Percentiles rank a stretch among this genome's conserved stretches.
Conservation (phyloP, 1,139 yeast species). For the Suhomyces taliae region DNA sequence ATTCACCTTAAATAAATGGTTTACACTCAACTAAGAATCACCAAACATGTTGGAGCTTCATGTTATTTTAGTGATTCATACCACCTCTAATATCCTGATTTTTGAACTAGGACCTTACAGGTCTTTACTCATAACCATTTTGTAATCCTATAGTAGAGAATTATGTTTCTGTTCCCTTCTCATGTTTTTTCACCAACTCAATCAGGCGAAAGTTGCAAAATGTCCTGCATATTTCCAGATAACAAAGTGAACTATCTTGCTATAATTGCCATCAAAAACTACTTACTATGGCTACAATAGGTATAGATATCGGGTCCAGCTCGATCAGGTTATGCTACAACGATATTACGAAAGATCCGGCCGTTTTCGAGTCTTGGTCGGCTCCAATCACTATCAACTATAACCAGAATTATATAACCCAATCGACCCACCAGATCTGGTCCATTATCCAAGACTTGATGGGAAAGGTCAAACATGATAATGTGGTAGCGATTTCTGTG, state of each 20-base stretch:
- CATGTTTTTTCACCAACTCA: background rate
- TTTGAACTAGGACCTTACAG: no score
- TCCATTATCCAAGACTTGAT: slow-evolving; percentile 6
- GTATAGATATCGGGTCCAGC: slow-evolving; percentile 58
- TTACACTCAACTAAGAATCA: no score
- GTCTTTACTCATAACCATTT: no score
- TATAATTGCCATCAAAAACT: background rate
- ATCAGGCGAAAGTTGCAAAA: background rate
- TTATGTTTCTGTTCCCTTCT: no score
- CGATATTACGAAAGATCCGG: slow-evolving; percentile 1
- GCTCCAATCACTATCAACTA: slow-evolving; percentile 18
- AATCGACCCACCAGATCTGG: slow-evolving; percentile 42
- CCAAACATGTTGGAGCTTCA: no score
- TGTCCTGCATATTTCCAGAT: background rate
- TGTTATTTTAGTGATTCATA: no score
- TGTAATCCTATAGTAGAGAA: no score
- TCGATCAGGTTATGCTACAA: slow-evolving; percentile 40
- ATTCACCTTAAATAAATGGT: no score
- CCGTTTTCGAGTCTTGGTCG: slow-evolving; percentile 1
- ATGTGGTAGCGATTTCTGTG: slow-evolving; percentile 20
- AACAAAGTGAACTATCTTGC: background rate
- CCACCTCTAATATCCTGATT: no score
- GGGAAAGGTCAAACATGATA: background rate
- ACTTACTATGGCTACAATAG: slow-evolving; percentile 23
- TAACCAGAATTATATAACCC: slow-evolving; percentile 30